Conservation (phyloP, 192 early-diverging fungal species). For the Dispira simplex region DNA sequence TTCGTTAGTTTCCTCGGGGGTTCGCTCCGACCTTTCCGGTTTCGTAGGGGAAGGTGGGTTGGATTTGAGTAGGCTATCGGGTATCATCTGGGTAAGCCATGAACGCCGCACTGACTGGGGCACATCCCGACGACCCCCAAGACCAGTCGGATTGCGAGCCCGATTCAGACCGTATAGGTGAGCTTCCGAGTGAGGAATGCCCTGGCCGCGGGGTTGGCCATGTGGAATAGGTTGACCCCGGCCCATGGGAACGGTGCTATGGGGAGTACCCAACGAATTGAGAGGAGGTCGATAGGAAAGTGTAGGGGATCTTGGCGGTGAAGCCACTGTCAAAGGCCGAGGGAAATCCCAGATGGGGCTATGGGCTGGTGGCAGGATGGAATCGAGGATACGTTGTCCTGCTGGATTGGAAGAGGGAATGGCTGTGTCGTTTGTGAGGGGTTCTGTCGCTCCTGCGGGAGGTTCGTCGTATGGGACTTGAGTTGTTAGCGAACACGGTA, state of each 20-base stretch:
- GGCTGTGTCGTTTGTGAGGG: neutral
- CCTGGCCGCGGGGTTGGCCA: constrained; percentile 3
- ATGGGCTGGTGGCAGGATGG: neutral
- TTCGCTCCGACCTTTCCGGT: no score
- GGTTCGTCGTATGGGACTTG: no score
- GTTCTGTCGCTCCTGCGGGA: no score
- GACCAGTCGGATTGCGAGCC: neutral
- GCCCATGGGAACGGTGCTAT: neutral
- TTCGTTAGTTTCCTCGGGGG: no score
- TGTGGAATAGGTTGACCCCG: constrained; percentile 9
- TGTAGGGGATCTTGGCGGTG: neutral
- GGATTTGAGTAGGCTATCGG: neutral
- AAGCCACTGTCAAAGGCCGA: no score
- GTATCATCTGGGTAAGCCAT: neutral
- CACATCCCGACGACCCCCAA: neutral
- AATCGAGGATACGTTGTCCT: neutral
- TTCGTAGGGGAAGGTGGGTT: no score
- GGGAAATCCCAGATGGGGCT: neutral
- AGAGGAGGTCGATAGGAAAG: neutral
- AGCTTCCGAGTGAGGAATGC: constrained; percentile 7
- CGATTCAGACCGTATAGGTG: neutral
- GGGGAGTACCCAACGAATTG: neutral
- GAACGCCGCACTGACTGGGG: neutral
- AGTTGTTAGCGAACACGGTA: no score
- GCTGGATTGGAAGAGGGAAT: neutral